These are phyloP conservation scores for Leucaena leucocephala DNA, from an alignment of 306 rosid genomes.

Conservation along the genomic window DNA sequence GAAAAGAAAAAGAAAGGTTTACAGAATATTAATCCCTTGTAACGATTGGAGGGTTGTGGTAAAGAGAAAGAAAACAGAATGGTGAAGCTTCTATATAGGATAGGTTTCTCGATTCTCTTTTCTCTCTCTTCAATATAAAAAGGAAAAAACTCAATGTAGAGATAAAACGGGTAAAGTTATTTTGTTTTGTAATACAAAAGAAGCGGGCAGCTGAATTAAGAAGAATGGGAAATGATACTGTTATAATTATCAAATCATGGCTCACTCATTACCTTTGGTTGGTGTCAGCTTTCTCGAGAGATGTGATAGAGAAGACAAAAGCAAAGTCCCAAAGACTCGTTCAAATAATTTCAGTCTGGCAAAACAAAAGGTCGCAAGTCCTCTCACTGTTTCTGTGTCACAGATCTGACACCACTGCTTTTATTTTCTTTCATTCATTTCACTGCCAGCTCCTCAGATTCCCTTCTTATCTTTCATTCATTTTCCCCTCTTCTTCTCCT, in stretches of 20 bases:
- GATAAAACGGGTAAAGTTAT: neutral
- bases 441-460: conserved; percentile 42
- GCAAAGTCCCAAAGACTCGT: conserved; percentile 53
- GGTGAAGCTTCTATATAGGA: conserved; percentile 5
- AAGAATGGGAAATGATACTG: conserved; percentile 24
- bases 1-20: neutral
- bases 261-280: conserved; percentile 39
- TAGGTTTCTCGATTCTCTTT: neutral
- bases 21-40: neutral
- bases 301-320: conserved; percentile 72
- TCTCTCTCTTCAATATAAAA: neutral
- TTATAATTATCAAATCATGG: conserved; percentile 42
- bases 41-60: neutral
- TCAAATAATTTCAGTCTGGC: conserved; percentile 37
- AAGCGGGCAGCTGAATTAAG: neutral
- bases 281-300: conserved; percentile 64
- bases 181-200: neutral
- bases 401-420: conserved; percentile 62
- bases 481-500: neutral
- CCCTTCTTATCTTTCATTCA: conserved; percentile 47
- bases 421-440: neutral
- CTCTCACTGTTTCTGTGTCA: conserved; percentile 49
- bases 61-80: neutral
- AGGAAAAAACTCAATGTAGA: neutral
- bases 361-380: conserved; percentile 56